Evolutionary conservation across 257 asterid species (phyloP).

Genomic region (Primulina eburnea): DNA sequence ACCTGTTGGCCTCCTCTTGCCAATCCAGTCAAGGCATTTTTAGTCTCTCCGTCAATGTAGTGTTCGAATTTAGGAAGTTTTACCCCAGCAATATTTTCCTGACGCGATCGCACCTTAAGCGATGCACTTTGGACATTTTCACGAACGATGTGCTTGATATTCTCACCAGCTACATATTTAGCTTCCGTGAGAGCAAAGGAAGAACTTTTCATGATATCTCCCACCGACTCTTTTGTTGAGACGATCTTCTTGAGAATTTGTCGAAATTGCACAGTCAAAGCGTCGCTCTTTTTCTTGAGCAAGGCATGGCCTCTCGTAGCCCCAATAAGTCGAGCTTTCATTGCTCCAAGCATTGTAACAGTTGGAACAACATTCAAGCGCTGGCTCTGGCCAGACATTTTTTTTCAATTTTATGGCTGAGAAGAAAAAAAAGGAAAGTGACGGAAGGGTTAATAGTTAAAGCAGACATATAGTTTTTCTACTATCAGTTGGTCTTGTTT

Average conservation of each 20-base stretch:
- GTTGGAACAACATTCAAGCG: constrained; percentile 54
- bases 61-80: constrained; percentile 50
- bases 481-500: neutral
- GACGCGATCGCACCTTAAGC: constrained; percentile 43
- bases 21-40: constrained; percentile 49
- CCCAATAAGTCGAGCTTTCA: constrained; percentile 51
- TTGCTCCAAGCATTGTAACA: constrained; percentile 48
- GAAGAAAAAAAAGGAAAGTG: constrained; percentile 7
- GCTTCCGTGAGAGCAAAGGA: constrained; percentile 54
- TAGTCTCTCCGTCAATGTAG: constrained; percentile 45
- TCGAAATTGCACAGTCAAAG: constrained; percentile 49
- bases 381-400: constrained; percentile 52
- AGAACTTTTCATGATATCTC: constrained; percentile 44
- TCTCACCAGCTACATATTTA: constrained; percentile 50
- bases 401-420: constrained; percentile 31
- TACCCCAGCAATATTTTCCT: constrained; percentile 54
- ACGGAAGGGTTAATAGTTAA: neutral
- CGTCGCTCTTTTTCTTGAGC: constrained; percentile 59
- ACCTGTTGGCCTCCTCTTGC: constrained; percentile 59
- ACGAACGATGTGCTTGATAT: constrained; percentile 44
- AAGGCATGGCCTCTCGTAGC: constrained; percentile 59
- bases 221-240: constrained; percentile 51
- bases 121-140: constrained; percentile 43
- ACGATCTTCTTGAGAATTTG: constrained; percentile 49
- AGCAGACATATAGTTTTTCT: neutral